Percentiles rank a stretch among this genome's conserved stretches.
phyloP scores from a whole-genome alignment of 2,329 filamentous ascomycete species.

The Ascochyta koolunga region DNA sequence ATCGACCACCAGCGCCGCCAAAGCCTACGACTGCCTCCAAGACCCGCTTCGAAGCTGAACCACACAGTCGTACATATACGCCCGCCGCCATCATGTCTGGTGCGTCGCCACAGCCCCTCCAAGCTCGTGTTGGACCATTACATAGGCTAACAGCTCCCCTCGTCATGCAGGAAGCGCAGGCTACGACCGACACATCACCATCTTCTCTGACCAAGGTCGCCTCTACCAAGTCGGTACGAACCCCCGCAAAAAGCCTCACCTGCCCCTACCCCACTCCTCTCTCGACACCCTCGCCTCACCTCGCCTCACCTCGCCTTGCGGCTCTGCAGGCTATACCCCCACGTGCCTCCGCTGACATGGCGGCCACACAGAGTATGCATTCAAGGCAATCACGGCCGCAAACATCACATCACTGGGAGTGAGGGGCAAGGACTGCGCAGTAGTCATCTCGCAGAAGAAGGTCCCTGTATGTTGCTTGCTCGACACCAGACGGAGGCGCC shows the following conservation, averaged over 20 bases:
- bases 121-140: constrained; percentile 19
- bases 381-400: constrained; percentile 98
- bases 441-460: constrained; percentile 98
- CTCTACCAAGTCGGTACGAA: constrained; percentile 97
- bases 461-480: constrained; percentile 76
- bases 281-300: not conserved
- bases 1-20: constrained; percentile 29
- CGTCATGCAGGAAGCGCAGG: constrained; percentile 57
- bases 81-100: constrained; percentile 49
- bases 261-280: no score
- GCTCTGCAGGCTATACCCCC: not conserved
- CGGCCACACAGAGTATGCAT: constrained; percentile 85
- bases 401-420: constrained; percentile 99
- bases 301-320: constrained; percentile 1
- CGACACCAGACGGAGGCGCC: not conserved
- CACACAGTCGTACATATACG: constrained; percentile 31
- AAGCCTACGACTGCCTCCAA: constrained; percentile 39
- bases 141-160: constrained; percentile 38
- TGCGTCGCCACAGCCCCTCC: constrained; percentile 33
- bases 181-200: constrained; percentile 99
- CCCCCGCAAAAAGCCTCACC: constrained; percentile 1
- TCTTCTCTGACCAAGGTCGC: constrained; percentile 98
- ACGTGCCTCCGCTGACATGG: constrained; percentile 24
- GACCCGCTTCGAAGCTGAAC: constrained; percentile 41
- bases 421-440: constrained; percentile 94